Percentiles rank a stretch among this genome's conserved stretches.
Conservation (phyloP, 2,329 filamentous ascomycete genomes). For the Phialophora verrucosa region DNA sequence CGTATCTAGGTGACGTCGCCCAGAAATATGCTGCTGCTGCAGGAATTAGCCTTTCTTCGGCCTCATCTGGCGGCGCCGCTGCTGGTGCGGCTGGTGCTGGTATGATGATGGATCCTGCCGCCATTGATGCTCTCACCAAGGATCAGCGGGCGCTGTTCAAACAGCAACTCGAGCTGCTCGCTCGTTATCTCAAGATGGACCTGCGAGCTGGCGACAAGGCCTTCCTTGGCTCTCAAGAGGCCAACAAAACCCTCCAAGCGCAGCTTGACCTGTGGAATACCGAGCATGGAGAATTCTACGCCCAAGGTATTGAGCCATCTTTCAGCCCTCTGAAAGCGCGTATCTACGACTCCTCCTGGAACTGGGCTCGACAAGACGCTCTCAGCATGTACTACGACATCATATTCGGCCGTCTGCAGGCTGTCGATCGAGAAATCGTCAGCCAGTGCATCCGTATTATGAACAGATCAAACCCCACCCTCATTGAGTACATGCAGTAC, state of each 20-base stretch:
- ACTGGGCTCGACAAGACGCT: slow-evolving; percentile 97
- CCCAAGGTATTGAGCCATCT: slow-evolving; percentile 87
- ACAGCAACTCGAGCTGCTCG: slow-evolving; percentile 94
- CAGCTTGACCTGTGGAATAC: slow-evolving; percentile 94
- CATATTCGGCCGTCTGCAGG: slow-evolving; percentile 92
- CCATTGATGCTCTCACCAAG: slow-evolving; percentile 94
- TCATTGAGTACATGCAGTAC: slow-evolving; percentile 99
- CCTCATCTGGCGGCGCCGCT: slow-evolving; percentile 71
- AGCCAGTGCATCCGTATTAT: slow-evolving; percentile 98
- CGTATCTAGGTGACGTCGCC: slow-evolving; percentile 83
- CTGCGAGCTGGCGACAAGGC: slow-evolving; percentile 96
- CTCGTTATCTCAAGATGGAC: slow-evolving; percentile 95
- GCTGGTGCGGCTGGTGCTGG: slow-evolving; percentile 70
- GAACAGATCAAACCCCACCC: slow-evolving; percentile 95
- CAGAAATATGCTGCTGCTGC: slow-evolving; percentile 87
- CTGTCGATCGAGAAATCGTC: slow-evolving; percentile 95
- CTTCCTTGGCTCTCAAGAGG: slow-evolving; percentile 81
- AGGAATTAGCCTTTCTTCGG: slow-evolving; percentile 81
- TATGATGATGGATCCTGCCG: slow-evolving; percentile 99
- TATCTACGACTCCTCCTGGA: slow-evolving; percentile 98
- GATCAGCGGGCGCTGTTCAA: slow-evolving; percentile 96
- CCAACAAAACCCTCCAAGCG: slow-evolving; percentile 83
- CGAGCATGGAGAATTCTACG: slow-evolving; percentile 97
- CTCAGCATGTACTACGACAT: slow-evolving; percentile 99
- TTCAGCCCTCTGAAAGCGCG: slow-evolving; percentile 94